Evolutionary conservation across 169 alveolate genomes (phyloP).

Genomic region (Miamiensis avidus): DNA sequence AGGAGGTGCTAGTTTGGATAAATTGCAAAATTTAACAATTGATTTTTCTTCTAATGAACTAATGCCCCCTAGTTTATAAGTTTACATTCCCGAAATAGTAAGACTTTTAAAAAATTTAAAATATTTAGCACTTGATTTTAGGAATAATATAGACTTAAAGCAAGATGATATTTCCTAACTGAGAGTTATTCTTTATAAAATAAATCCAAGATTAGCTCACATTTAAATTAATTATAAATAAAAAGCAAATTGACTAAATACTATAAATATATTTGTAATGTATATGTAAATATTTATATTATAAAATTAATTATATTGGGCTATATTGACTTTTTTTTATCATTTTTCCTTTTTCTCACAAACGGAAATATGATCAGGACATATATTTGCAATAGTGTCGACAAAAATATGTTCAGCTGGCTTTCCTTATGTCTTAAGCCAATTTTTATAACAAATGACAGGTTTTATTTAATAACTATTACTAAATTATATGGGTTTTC

Average conservation of each 20-base stretch:
- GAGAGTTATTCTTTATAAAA: background rate
- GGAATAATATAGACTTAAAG: background rate
- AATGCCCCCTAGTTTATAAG: no score
- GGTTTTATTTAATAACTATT: background rate
- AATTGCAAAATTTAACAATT: no score
- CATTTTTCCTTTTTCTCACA: background rate
- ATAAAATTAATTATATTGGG: no score
- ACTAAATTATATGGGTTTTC: background rate
- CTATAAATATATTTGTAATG: no score
- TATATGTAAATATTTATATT: no score
- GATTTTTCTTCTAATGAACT: no score
- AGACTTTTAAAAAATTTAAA: background rate
- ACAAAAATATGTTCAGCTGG: constrained; percentile 40
- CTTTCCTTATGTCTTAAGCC: constrained; percentile 49
- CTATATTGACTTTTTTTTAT: no score
- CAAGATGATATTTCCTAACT: background rate
- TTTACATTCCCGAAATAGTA: no score
- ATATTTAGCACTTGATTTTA: background rate
- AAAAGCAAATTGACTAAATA: no score
- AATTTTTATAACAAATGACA: constrained; percentile 49
- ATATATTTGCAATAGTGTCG: background rate
- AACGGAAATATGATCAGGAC: background rate
- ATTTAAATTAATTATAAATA: no score
- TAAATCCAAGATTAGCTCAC: no score
- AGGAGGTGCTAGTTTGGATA: no score